These are phyloP conservation scores for Protomyces lactucae-debilis DNA, from an alignment of 1,139 yeast species.

Conservation along the genomic window DNA sequence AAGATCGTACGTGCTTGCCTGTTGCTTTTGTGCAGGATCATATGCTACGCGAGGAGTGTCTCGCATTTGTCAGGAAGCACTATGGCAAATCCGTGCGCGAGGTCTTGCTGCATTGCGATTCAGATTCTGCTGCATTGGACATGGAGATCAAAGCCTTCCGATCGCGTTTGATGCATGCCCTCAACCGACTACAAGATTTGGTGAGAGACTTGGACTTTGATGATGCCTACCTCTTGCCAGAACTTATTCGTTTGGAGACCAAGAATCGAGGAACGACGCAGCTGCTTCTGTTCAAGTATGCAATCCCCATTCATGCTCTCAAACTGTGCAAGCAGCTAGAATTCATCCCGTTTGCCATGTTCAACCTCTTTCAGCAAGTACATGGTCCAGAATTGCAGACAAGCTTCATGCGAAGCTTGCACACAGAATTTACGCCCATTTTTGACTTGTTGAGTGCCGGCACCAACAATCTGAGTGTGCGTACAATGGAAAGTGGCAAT, in stretches of 20 bases:
- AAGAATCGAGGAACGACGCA: conserved; percentile 6
- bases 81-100: conserved; percentile 2
- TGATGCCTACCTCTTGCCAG: conserved; percentile 17
- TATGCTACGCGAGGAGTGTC: neutral
- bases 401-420: neutral
- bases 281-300: conserved; percentile 4
- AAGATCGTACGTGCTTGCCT: conserved; percentile 8
- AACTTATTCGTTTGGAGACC: neutral
- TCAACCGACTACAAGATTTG: neutral
- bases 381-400: neutral
- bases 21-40: neutral
- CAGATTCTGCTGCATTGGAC: neutral
- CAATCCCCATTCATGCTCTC: conserved; percentile 13
- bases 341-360: neutral
- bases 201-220: conserved; percentile 6
- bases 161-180: conserved; percentile 12
- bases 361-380: neutral
- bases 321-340: neutral
- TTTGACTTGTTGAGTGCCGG: neutral
- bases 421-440: neutral
- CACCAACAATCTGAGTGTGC: neutral
- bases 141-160: neutral
- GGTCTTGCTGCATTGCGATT: neutral
- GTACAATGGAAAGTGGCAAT: neutral
- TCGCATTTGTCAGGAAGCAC: neutral